Percentiles rank a stretch among this genome's conserved stretches.
Conservation (phyloP, 805 yeast species). For the Myxozyma sirexii region DNA sequence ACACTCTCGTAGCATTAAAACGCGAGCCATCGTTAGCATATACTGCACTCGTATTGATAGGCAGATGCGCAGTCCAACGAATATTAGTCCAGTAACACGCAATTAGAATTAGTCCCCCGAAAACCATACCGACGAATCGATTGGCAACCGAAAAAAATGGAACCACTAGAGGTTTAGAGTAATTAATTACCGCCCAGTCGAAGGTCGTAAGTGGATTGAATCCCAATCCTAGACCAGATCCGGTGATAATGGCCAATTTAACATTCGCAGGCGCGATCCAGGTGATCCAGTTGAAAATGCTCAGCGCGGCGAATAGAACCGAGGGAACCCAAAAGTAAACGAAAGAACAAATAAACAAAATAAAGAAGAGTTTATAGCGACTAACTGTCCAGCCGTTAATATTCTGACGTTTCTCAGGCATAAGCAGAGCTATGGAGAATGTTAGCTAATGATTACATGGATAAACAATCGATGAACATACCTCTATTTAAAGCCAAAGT, state of each 20-base stretch:
- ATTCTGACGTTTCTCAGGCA: slow-evolving; percentile 46
- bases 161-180: slow-evolving; percentile 48
- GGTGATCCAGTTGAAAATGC: slow-evolving; percentile 59
- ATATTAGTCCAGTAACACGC: slow-evolving; percentile 51
- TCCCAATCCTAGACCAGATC: slow-evolving; percentile 48
- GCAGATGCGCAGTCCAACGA: slow-evolving; percentile 54
- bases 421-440: slow-evolving; percentile 52
- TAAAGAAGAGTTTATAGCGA: slow-evolving; percentile 54
- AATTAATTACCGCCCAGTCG: slow-evolving; percentile 47
- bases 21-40: slow-evolving; percentile 54
- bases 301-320: slow-evolving; percentile 59
- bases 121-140: slow-evolving; percentile 44
- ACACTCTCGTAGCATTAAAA: slow-evolving; percentile 51
- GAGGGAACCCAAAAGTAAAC: slow-evolving; percentile 66
- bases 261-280: slow-evolving; percentile 59
- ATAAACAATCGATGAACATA: too few relatives aligned
- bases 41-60: slow-evolving; percentile 46
- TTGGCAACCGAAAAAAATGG: slow-evolving; percentile 49
- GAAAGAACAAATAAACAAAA: slow-evolving; percentile 47
- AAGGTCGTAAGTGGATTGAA: slow-evolving; percentile 52
- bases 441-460: too few relatives aligned
- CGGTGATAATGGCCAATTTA: slow-evolving; percentile 54
- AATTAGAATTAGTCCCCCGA: slow-evolving; percentile 39
- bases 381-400: slow-evolving; percentile 65
- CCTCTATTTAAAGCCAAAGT: slow-evolving; percentile 52